Base-by-base conservation (phyloP, 371 early-diverging fungal species). In the Choanephora cucurbitarum region DNA sequence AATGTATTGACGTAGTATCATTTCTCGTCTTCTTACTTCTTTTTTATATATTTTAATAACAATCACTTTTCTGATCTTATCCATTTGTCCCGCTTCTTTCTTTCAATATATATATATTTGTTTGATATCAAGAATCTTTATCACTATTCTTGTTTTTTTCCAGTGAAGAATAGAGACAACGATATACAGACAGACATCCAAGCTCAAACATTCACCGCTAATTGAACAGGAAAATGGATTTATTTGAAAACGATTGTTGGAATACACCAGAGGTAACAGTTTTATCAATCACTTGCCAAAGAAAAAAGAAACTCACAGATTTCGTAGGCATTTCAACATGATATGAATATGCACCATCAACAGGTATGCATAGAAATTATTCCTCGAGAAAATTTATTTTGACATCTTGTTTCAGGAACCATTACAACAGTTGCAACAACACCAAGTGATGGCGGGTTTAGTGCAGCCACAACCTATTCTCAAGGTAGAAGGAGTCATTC, bases 381-480 rank as follows among this genome's bases (percentile, higher is more conserved):
- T 18, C 33, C 33, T 32, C 28, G 32, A 47, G 32, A 47, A 46
- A 5, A n/a, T n/a, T 11, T 5, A 19, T 37, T 37, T 7, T 7
- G 11, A 37, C 37, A 14, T 37, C n/a, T 37, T 37, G 37, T 37
- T 37, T 37, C 37, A 37, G 37, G 37, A 14, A 37, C 14, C 14
- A 9, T 37, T 14, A 11, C 37, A 37, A 11, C 7, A 3, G 7
- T 28, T 52, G 19, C 19, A 42, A 37, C 24, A 50, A 5, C 58
- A 58, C n/a, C 45, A 45, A 46, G 45, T 49, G 11, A 50, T 57
- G 44, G 60, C 54, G 1, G 60, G 54, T 1, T 43, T 60, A 5
- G 60, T 60, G 32, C 57, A 57, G 34, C 33, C 44, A 2, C 57
- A 57, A 34, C 60, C 60, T 31, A 42, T 60, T 2, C 42, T 60